Evolutionary conservation across 225 moss, liverwort and hornwort genomes (phyloP), one percentile per base, ranked within the genome.

Genomic region (Sphagnum tenellum): DNA sequence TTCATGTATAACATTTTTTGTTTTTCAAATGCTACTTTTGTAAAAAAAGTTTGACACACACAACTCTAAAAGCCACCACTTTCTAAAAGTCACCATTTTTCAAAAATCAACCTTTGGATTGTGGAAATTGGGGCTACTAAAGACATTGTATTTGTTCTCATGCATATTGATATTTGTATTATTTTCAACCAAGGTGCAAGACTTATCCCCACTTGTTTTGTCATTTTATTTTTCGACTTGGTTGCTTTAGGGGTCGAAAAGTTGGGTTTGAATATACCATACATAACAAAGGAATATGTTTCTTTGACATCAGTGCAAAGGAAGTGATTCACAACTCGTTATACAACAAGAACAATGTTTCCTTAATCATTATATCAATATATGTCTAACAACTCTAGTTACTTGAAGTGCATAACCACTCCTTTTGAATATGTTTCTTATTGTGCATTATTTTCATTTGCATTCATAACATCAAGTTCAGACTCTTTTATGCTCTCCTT

Each of bases 41-140:
- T 82, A 92, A 89, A 89, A 89, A 78, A 89, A 92, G 59, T 92
- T 89, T 45, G 91, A 92, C 57, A 92, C 91, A 0, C 91, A 89
- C 59, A 89, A 92, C 65, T 86, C 91, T 0, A 92, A 92, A 76
- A 89, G 89, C 13, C 91, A 92, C 55, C 82, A 89, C 44, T 92
- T 89, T 66, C 64, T 89, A 70, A 92, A 89, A 29, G 79, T 78
- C 89, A 48, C 91, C 87, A 3, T 92, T 92, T 69, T 61, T 92
- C 57, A 92, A 92, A 77, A 92, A 85, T 61, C 74, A 87, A 53
- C 29, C 89, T 89, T n/a, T 78, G 82, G 50, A 92, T 92, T 48
- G 89, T 92, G 64, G 91, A 92, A 71, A 92, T 92, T 47, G 91
- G 89, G 46, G 91, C 91, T 8, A 89, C 91, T 51, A 80, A 89